These are phyloP conservation scores for Fusarium nisikadoi DNA, from an alignment of 2,329 filamentous ascomycete genomes.

Conservation along the genomic window DNA sequence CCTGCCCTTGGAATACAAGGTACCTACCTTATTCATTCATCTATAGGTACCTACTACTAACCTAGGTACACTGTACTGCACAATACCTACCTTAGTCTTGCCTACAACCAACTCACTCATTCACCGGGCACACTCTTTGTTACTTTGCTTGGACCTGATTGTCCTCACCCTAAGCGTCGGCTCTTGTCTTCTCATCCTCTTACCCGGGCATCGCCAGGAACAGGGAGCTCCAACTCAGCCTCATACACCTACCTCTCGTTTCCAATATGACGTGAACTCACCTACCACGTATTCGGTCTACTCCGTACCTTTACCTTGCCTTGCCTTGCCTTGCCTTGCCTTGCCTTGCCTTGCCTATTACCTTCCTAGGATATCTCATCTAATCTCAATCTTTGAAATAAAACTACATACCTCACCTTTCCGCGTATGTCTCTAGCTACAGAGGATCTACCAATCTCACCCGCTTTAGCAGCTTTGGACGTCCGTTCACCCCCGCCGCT, in stretches of 20 bases:
- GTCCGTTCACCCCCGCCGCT: conserved; percentile 27
- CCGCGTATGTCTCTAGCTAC: background rate
- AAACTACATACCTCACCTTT: background rate
- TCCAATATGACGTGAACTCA: conserved; percentile 49
- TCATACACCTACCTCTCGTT: conserved; percentile 12
- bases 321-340: background rate
- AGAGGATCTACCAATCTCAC: conserved; percentile 9
- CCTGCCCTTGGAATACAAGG: background rate
- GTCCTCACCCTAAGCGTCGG: background rate
- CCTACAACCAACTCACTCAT: background rate
- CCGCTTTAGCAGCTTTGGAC: conserved; percentile 16
- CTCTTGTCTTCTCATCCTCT: background rate
- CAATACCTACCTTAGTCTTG: background rate
- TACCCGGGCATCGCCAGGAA: conserved; percentile 28
- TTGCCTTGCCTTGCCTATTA: background rate
- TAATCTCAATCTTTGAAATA: background rate
- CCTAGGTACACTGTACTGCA: background rate
- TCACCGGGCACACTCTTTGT: background rate
- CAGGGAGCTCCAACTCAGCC: conserved; percentile 26
- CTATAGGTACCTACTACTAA: background rate
- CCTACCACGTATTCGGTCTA: conserved; percentile 15
- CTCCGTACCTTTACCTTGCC: conserved; percentile 13
- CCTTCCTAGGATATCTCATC: background rate
- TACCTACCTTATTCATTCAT: background rate
- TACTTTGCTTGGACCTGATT: background rate